Conservation (phyloP, 192 early-diverging fungal genomes). For the Funneliformis geosporum region DNA sequence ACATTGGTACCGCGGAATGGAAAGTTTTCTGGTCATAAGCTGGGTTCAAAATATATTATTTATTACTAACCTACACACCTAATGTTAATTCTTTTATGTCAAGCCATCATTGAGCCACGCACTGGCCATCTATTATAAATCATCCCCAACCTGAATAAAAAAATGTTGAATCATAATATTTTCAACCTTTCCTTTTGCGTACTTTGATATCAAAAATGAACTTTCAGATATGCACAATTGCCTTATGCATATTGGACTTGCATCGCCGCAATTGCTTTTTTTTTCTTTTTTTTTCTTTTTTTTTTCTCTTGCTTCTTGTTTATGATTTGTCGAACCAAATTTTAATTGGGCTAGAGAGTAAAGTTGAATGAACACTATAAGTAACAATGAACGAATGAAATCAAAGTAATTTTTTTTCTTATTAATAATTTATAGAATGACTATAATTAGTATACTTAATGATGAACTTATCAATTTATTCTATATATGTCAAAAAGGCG, state of each 20-base stretch:
- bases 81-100: background rate
- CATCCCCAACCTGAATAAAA: background rate
- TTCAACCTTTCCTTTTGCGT: background rate
- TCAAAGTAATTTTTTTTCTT: background rate
- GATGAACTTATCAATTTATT: background rate
- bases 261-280: background rate
- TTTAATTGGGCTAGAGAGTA: background rate
- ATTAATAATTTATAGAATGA: background rate
- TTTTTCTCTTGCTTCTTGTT: background rate
- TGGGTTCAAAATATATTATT: too few relatives aligned
- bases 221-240: background rate
- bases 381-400: too few relatives aligned
- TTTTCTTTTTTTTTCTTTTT: background rate
- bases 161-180: background rate
- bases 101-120: background rate
- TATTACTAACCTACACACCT: background rate
- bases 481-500: background rate
- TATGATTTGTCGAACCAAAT: background rate
- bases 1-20: constrained; percentile 53
- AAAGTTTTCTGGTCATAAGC: constrained; percentile 4
- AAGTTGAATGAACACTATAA: background rate
- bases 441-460: background rate
- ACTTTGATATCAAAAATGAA: background rate
- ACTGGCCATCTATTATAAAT: background rate
- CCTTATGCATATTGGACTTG: background rate